phyloP scores from a whole-genome alignment of 176 grass and related monocot species.

The Rhynchospora pubera region DNA sequence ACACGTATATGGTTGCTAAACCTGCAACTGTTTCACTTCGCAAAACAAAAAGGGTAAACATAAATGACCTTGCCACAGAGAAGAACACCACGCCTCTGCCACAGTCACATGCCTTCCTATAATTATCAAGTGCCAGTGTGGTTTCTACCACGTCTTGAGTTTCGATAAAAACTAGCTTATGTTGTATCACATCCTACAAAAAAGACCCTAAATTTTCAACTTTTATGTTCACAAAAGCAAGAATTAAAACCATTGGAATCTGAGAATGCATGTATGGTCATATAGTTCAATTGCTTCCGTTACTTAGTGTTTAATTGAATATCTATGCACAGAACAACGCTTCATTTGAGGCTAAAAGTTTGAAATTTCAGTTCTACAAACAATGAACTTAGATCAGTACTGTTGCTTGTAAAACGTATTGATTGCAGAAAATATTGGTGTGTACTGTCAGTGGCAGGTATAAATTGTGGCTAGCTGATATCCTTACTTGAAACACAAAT shows the following conservation, averaged over 20 bases:
- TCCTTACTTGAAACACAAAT: not conserved
- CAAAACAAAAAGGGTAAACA: not conserved
- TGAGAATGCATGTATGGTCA: not conserved
- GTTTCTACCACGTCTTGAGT: slow-evolving; percentile 98
- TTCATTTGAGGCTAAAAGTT: not conserved
- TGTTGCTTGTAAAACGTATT: not conserved
- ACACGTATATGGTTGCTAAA: not conserved
- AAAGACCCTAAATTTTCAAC: slow-evolving; percentile 14
- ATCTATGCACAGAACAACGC: not conserved
- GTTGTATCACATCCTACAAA: slow-evolving; percentile 94
- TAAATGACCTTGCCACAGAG: slow-evolving; percentile 70
- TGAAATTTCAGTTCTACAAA: not conserved
- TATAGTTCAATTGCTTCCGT: not conserved
- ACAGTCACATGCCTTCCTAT: slow-evolving; percentile 89
- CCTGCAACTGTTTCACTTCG: not conserved
- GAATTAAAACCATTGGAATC: not conserved
- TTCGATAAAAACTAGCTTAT: slow-evolving; percentile 97
- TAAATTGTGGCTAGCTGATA: not conserved
- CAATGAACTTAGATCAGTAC: not conserved
- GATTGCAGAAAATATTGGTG: not conserved
- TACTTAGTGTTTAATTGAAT: not conserved
- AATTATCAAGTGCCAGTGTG: slow-evolving; percentile 96
- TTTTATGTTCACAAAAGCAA: not conserved
- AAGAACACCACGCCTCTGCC: slow-evolving; percentile 94
- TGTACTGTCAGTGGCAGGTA: too few relatives aligned